These are phyloP conservation scores for Clarireedia paspali DNA, from an alignment of 2,329 filamentous ascomycete genomes.

Conservation along the genomic window DNA sequence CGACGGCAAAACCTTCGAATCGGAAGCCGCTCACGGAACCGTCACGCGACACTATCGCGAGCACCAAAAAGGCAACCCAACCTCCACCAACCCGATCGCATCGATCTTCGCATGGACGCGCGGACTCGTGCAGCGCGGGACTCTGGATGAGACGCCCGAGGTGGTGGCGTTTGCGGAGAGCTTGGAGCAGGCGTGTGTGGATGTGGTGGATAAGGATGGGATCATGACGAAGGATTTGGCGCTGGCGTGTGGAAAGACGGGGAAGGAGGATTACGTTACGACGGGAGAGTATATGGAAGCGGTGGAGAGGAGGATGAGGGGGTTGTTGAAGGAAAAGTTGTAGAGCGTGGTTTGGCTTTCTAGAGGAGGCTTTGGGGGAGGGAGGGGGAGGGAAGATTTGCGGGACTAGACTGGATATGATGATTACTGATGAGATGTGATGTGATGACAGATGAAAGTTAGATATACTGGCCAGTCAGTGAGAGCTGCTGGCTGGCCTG, in stretches of 20 bases:
- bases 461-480: too few species aligned
- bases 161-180: slow-evolving; percentile 84
- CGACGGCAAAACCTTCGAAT: slow-evolving; percentile 93
- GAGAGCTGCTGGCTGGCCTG: too few species aligned
- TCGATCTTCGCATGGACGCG: slow-evolving; percentile 99
- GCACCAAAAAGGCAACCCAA: slow-evolving; percentile 96
- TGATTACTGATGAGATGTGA: neutral
- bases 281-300: slow-evolving; percentile 87
- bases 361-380: neutral
- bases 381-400: neutral
- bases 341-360: slow-evolving; percentile 28
- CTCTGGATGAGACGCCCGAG: slow-evolving; percentile 88
- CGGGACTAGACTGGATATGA: neutral
- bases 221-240: slow-evolving; percentile 99
- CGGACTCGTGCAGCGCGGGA: slow-evolving; percentile 84
- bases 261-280: slow-evolving; percentile 78
- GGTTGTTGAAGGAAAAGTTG: slow-evolving; percentile 69
- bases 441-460: too few species aligned
- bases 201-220: slow-evolving; percentile 86
- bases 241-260: slow-evolving; percentile 85
- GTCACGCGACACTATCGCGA: slow-evolving; percentile 98
- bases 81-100: slow-evolving; percentile 96
- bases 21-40: slow-evolving; percentile 95
- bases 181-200: slow-evolving; percentile 87
- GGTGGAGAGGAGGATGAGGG: slow-evolving; percentile 84